Evolutionary conservation across 2,329 filamentous ascomycete species (phyloP), one percentile per base, ranked within the genome.

Genomic region (Xylaria sp.): DNA sequence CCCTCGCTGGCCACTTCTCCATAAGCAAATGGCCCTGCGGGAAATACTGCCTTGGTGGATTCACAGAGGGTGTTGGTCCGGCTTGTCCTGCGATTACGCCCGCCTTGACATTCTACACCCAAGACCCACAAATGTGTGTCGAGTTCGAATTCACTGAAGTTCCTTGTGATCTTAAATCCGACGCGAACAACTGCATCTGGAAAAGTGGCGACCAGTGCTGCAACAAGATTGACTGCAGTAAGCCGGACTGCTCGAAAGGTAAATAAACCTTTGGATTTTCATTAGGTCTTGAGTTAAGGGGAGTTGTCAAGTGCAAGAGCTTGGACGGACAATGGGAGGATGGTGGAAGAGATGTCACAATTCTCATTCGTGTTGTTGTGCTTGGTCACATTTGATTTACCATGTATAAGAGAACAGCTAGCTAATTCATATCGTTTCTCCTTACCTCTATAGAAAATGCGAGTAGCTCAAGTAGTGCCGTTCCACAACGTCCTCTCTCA

Each of bases 1-100:
- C 62, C n/a, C 14, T 9, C 3, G 62, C 62, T 12, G 62, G 62
- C 15, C 40, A 64, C 35, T 64, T 64, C 54, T 50, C 57, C 15
- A 54, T 64, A 14, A 64, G 40, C 53, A 64, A 64, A 37, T 64
- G 62, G 62, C 53, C 58, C 4, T 61, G 53, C n/a, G 62, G 58
- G 11, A 64, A 61, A 53, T 64, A 64, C 50, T 64, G 62, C 25
- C 62, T 64, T 2, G 58, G 62, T 15, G 62, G 62, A 15, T 33
- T 51, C 31, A 46, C 57, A 4, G 49, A 50, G 15, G 62, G 62
- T 3, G 14, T 64, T 19, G 62, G 62, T 23, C 62, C 62, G 12
- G 62, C 62, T 14, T 64, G 62, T 33, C 62, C 62, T 15, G 58
- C 53, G 11, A 14, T 21, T 1, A 54, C 43, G 7, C 61, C 61